These are phyloP conservation scores for Arthrobotrys pseudoclavata DNA, from an alignment of 2,329 filamentous ascomycete genomes.

Conservation along the genomic window DNA sequence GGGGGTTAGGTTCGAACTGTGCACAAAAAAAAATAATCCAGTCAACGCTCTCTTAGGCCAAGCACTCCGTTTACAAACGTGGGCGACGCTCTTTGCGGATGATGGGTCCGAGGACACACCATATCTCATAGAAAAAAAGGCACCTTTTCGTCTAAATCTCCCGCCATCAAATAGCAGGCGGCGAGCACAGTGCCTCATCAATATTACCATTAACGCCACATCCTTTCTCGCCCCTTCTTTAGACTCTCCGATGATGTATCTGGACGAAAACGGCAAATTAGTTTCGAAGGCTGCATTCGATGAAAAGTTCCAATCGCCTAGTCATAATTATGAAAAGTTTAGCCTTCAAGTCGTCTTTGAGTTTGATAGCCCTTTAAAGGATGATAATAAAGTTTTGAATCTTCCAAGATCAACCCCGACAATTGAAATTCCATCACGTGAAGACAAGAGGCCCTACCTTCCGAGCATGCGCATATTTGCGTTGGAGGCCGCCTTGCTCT, in stretches of 20 bases:
- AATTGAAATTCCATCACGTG: neutral
- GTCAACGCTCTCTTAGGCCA: neutral
- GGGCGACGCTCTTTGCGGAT: neutral
- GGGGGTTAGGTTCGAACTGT: constrained; percentile 9
- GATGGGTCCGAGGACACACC: too few species aligned
- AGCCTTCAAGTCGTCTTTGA: constrained; percentile 15
- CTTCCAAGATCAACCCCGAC: constrained; percentile 11
- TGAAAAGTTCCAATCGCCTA: neutral
- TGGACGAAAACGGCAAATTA: neutral
- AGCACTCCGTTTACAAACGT: constrained; percentile 19
- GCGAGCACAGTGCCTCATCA: neutral
- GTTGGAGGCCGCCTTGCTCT: neutral
- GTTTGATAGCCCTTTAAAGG: neutral
- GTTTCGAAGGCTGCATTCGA: neutral
- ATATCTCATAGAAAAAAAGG: too few species aligned
- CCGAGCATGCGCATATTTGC: neutral
- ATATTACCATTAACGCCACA: constrained; percentile 17
- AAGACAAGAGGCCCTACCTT: constrained; percentile 1
- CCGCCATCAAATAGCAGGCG: too few species aligned
- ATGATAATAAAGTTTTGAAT: constrained; percentile 12
- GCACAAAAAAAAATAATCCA: neutral
- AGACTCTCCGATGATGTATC: neutral
- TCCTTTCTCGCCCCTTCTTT: constrained; percentile 4
- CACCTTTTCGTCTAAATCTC: too few species aligned
- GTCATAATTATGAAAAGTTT: neutral